Conservation (phyloP, 805 yeast genomes). For the Starmera caribaea region DNA sequence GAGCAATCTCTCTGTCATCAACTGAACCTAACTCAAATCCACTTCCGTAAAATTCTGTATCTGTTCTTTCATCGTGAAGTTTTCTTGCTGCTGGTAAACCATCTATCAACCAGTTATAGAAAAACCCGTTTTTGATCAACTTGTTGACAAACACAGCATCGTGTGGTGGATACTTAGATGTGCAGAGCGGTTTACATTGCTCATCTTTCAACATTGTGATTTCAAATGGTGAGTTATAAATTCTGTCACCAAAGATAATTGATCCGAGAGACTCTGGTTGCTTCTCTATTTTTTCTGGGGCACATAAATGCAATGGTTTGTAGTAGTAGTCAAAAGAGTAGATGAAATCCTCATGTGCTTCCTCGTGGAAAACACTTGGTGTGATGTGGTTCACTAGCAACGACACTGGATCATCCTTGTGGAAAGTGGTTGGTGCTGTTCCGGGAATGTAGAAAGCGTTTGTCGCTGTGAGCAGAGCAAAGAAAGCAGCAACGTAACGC, state of each 20-base stretch:
- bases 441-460: constrained; percentile 87
- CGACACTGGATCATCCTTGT: constrained; percentile 61
- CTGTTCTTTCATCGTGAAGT: constrained; percentile 46
- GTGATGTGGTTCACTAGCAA: constrained; percentile 85
- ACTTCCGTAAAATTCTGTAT: constrained; percentile 57
- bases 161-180: constrained; percentile 41
- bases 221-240: constrained; percentile 84
- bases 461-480: constrained; percentile 4
- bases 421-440: constrained; percentile 87
- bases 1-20: constrained; percentile 45
- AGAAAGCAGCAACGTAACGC: constrained; percentile 1
- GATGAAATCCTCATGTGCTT: constrained; percentile 40
- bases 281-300: constrained; percentile 42
- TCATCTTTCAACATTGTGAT: constrained; percentile 68
- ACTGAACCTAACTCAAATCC: constrained; percentile 76
- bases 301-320: constrained; percentile 75
- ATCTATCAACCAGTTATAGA: constrained; percentile 88
- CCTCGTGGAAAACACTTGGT: constrained; percentile 47
- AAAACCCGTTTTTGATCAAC: constrained; percentile 73
- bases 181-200: constrained; percentile 62
- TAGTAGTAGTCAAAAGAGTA: constrained; percentile 80
- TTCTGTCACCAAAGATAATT: constrained; percentile 90
- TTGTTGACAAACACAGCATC: constrained; percentile 73
- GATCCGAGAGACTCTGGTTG: constrained; percentile 91
- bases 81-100: constrained; percentile 86